Percentiles rank a stretch among this genome's conserved stretches.
Conservation (phyloP, 345 rosid species). For the Brassica nigra region DNA sequence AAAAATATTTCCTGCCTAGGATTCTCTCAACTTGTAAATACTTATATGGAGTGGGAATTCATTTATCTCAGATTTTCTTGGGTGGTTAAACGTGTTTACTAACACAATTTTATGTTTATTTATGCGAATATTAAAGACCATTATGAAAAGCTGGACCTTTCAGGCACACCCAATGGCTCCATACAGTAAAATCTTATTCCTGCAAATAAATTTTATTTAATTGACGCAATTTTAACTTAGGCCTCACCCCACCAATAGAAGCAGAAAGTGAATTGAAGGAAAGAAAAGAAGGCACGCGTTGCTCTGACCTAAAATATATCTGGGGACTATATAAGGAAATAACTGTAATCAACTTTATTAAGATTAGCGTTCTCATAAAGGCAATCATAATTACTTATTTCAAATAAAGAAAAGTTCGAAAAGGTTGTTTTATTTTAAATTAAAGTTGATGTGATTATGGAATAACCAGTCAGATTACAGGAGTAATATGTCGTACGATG, state of each 20-base stretch:
- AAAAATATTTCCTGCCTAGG: constrained; percentile 23
- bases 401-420: background rate
- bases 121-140: constrained; percentile 28
- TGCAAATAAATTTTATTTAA: background rate
- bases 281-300: constrained; percentile 29
- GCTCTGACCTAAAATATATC: constrained; percentile 10
- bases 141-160: constrained; percentile 40
- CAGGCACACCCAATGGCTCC: constrained; percentile 37
- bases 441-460: constrained; percentile 26
- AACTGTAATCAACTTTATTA: background rate
- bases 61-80: constrained; percentile 28
- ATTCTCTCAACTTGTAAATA: constrained; percentile 39
- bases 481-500: constrained; percentile 12
- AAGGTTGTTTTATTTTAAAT: constrained; percentile 22
- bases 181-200: constrained; percentile 32
- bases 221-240: background rate
- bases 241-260: background rate
- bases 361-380: background rate
- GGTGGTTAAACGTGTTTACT: constrained; percentile 33
- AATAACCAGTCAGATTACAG: constrained; percentile 32
- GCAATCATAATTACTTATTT: background rate
- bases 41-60: background rate
- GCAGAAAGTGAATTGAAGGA: constrained; percentile 21
- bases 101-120: constrained; percentile 12
- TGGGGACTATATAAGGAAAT: constrained; percentile 27